Evolutionary conservation across 2,329 filamentous ascomycete species (phyloP).

Genomic region (Plectosphaerella sp.): DNA sequence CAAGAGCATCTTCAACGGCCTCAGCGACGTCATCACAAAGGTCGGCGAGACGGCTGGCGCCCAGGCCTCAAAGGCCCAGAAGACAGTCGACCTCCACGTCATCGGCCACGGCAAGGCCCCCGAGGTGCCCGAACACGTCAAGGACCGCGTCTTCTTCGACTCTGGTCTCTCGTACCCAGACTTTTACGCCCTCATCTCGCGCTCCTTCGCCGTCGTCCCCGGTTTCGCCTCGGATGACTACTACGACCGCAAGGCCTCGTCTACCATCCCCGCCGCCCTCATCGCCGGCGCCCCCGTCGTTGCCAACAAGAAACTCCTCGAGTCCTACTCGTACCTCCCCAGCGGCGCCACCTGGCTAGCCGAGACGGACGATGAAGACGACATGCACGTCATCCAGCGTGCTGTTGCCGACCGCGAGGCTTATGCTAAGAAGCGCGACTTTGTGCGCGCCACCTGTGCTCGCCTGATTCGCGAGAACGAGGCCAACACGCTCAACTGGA

Average conservation of each 20-base stretch:
- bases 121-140: slow-evolving; percentile 15
- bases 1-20: slow-evolving; percentile 17
- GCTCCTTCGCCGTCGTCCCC: slow-evolving; percentile 16
- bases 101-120: slow-evolving; percentile 19
- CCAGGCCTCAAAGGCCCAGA: background rate
- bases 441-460: background rate
- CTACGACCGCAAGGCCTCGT: slow-evolving; percentile 22
- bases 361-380: slow-evolving; percentile 14
- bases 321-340: slow-evolving; percentile 18
- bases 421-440: slow-evolving; percentile 13
- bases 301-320: slow-evolving; percentile 17
- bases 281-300: slow-evolving; percentile 21
- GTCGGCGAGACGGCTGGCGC: slow-evolving; percentile 6
- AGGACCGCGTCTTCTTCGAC: slow-evolving; percentile 17
- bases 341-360: slow-evolving; percentile 18
- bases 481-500: slow-evolving; percentile 14
- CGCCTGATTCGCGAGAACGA: slow-evolving; percentile 15
- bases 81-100: slow-evolving; percentile 17
- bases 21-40: slow-evolving; percentile 16
- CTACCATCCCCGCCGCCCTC: slow-evolving; percentile 19
- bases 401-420: slow-evolving; percentile 16
- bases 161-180: slow-evolving; percentile 19
- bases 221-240: slow-evolving; percentile 20
- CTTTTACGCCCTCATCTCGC: slow-evolving; percentile 17
- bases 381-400: slow-evolving; percentile 20